Percentiles rank a stretch among this genome's conserved stretches.
These are phyloP conservation scores for Penicillium bialowiezense DNA, from an alignment of 495 filamentous ascomycete genomes.

Conservation along the genomic window DNA sequence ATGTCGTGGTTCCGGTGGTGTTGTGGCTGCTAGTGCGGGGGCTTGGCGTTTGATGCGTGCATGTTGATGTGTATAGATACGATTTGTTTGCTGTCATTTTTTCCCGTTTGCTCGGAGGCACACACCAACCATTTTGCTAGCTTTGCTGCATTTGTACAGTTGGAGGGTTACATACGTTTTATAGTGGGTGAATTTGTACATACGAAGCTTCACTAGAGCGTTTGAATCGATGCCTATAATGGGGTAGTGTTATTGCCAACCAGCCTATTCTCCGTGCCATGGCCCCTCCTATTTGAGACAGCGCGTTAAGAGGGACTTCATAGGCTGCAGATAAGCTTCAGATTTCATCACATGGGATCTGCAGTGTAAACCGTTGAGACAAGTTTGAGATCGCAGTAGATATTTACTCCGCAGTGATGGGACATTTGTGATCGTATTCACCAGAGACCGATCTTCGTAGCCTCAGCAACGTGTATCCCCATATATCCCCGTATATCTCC, in stretches of 20 bases:
- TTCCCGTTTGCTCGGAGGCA: not conserved
- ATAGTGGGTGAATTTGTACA: conserved; percentile 4
- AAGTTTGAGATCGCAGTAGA: not conserved
- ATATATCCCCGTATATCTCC: too few relatives aligned
- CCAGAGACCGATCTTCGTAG: too few relatives aligned
- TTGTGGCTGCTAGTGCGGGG: conserved; percentile 87
- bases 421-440: too few relatives aligned
- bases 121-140: too few relatives aligned
- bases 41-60: conserved; percentile 56
- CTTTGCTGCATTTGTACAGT: conserved; percentile 5
- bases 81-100: not conserved
- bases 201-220: not conserved
- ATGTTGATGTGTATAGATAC: conserved; percentile 9
- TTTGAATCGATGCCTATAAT: conserved; percentile 3
- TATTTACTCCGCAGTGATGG: too few relatives aligned
- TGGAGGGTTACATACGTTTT: not conserved
- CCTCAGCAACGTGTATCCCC: not conserved
- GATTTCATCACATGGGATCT: not conserved
- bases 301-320: not conserved
- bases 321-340: conserved; percentile 14
- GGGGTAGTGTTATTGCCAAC: conserved; percentile 1
- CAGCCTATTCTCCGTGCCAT: not conserved
- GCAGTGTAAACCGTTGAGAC: not conserved
- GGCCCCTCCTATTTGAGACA: not conserved
- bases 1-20: conserved; percentile 94